Conservation (phyloP, 2,329 filamentous ascomycete species). For the Leptographium lundbergii region DNA sequence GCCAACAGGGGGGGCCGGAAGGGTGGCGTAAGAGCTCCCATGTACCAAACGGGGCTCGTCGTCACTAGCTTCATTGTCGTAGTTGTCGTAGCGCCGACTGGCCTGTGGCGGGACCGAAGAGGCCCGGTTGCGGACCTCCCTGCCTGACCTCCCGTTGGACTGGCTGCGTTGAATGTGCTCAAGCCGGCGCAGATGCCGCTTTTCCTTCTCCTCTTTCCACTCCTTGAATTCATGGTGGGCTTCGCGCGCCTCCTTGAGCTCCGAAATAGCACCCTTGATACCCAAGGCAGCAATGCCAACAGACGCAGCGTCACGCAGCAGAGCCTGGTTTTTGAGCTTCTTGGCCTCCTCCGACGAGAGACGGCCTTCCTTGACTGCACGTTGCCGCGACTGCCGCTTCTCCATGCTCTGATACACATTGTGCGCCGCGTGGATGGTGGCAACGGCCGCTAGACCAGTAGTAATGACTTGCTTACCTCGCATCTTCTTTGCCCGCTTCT, state of each 20-base stretch:
- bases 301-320: constrained; percentile 46
- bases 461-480: constrained; percentile 50
- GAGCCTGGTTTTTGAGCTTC: constrained; percentile 43
- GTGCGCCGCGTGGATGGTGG: constrained; percentile 48
- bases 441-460: constrained; percentile 42
- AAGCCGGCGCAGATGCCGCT: constrained; percentile 35
- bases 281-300: constrained; percentile 45
- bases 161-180: constrained; percentile 17
- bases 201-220: constrained; percentile 35
- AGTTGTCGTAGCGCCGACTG: constrained; percentile 16
- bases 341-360: constrained; percentile 37
- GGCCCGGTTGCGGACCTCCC: constrained; percentile 30
- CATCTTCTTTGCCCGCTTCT: constrained; percentile 41
- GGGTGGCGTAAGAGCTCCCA: constrained; percentile 31
- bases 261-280: constrained; percentile 42
- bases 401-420: constrained; percentile 47
- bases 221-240: constrained; percentile 33
- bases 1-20: constrained; percentile 29
- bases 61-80: constrained; percentile 13
- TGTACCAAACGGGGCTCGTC: constrained; percentile 34
- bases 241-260: constrained; percentile 43
- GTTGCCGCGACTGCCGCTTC: constrained; percentile 38
- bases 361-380: constrained; percentile 40
- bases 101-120: constrained; percentile 26
- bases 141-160: constrained; percentile 14